A percentile compares a stretch with the other conserved stretches of the same genome.
Evolutionary conservation across 441 rosid genomes (phyloP).

Genomic region (Erysimum pusillum): DNA sequence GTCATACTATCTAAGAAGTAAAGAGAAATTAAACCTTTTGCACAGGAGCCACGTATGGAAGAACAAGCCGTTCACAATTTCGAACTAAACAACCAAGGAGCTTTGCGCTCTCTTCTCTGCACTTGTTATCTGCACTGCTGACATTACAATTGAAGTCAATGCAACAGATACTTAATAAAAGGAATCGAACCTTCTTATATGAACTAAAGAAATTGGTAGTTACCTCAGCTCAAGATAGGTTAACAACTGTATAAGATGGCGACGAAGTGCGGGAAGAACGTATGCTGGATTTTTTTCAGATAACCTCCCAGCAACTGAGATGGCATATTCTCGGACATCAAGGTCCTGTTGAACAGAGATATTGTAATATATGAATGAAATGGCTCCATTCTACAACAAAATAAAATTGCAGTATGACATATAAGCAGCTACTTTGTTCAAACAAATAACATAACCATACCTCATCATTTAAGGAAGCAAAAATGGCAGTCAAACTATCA

Average conservation of each 20-base stretch:
- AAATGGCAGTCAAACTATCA: slow-evolving; percentile 94
- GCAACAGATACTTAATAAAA: slow-evolving; percentile 34
- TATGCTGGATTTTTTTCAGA: slow-evolving; percentile 99
- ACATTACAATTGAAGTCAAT: slow-evolving; percentile 56
- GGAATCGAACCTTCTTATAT: slow-evolving; percentile 26
- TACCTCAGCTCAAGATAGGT: slow-evolving; percentile 98
- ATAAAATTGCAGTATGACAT: slow-evolving; percentile 21
- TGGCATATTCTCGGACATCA: slow-evolving; percentile 96
- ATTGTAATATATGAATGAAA: slow-evolving; percentile 32
- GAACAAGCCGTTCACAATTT: slow-evolving; percentile 93
- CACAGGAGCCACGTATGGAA: slow-evolving; percentile 94
- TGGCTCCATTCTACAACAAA: slow-evolving; percentile 26
- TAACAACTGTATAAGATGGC: slow-evolving; percentile 96
- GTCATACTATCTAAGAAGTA: slow-evolving; percentile 40
- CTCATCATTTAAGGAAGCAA: slow-evolving; percentile 99
- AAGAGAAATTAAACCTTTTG: slow-evolving; percentile 80
- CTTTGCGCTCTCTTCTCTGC: slow-evolving; percentile 99
- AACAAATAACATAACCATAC: slow-evolving; percentile 54
- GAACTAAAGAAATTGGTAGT: slow-evolving; percentile 36
- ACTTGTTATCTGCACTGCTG: slow-evolving; percentile 99
- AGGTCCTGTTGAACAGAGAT: slow-evolving; percentile 76
- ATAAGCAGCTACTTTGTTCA: slow-evolving; percentile 24
- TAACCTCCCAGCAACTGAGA: slow-evolving; percentile 97
- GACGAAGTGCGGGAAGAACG: slow-evolving; percentile 99
- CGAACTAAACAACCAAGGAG: slow-evolving; percentile 98